Evolutionary conservation across 257 asterid genomes (phyloP), one percentile per base, ranked within the genome.

Genomic region (Echium plantagineum): DNA sequence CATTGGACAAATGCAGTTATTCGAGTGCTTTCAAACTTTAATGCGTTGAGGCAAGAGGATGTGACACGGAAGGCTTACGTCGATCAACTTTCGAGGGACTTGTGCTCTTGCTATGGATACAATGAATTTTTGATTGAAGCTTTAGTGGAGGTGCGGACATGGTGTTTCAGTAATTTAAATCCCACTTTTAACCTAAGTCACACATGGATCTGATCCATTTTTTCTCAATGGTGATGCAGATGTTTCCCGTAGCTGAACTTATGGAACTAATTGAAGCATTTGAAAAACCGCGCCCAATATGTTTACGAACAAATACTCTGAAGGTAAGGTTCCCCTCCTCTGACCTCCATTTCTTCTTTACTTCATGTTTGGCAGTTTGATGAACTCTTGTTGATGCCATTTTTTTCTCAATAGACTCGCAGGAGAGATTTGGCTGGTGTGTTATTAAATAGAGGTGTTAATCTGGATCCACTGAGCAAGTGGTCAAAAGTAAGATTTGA

Each of bases 221-320:
- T 48, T 21, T 46, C 18, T 63, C 60, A 52, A 65, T 60, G 54
- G 66, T 59, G 63, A 35, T 70, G 69, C 75, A 88, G 98, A 77
- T 88, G 81, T 91, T 91, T 72, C 94, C 97, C 5, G 84, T 62
- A 69, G 87, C 77, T 75, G 98, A 91, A 60, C 86, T 91, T 58
- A 77, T 88, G 94, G 96, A 91, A 75, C 95, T 91, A 54, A 80
- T 88, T 71, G 97, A 91, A 80, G 85, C 97, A 62, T 82, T 84
- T 75, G 97, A 88, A 80, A 91, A 91, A 85, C 95, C 94, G 85
- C 26, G 26, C 26, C 26, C 26, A 24, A 24, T 24, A 24, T 24
- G 26, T 24, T 24, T 24, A 24, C 26, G 26, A 1, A 24, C 26
- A 24, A 24, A 24, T 24, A 24, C 26, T 24, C 26, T 24, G 26